Conservation (phyloP, 1,139 yeast species). For the Suhomyces bolitotheri region DNA sequence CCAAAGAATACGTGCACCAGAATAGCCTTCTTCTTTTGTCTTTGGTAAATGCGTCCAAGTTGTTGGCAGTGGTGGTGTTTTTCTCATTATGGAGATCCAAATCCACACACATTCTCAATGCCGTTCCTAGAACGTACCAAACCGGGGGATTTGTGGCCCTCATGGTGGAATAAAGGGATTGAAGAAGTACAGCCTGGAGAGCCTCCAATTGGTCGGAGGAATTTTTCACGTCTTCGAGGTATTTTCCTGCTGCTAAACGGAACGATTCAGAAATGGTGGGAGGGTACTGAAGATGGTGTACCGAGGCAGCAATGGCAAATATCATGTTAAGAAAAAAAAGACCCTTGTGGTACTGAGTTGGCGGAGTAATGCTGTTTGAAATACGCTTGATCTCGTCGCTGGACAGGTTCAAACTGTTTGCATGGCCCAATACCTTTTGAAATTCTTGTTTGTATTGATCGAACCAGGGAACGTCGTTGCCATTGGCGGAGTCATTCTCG, state of each 20-base stretch:
- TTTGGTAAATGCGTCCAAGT: constrained; percentile 53
- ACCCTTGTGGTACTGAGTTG: constrained; percentile 41
- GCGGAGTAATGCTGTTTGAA: constrained; percentile 46
- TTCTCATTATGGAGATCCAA: constrained; percentile 65
- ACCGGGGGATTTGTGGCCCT: constrained; percentile 82
- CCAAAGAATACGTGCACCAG: constrained; percentile 88
- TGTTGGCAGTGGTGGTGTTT: constrained; percentile 18
- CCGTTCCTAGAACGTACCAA: constrained; percentile 89
- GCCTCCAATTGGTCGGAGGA: constrained; percentile 66
- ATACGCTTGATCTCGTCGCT: constrained; percentile 22
- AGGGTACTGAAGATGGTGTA: constrained; percentile 69
- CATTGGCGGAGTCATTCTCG: constrained; percentile 6
- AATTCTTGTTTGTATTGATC: constrained; percentile 34
- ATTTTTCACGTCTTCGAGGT: constrained; percentile 57
- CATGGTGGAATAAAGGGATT: constrained; percentile 72
- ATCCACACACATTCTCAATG: constrained; percentile 77
- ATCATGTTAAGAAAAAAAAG: constrained; percentile 70
- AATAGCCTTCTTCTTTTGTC: constrained; percentile 78
- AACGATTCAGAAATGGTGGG: constrained; percentile 70
- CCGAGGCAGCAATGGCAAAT: constrained; percentile 80
- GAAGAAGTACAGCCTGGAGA: constrained; percentile 67
- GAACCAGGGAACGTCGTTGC: constrained; percentile 49
- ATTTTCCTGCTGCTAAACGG: constrained; percentile 62
- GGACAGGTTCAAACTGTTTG: constrained; percentile 2
- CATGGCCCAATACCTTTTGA: constrained; percentile 20